Base-by-base conservation (phyloP, 306 rosid species). In the Fragaria nilgerrensis region DNA sequence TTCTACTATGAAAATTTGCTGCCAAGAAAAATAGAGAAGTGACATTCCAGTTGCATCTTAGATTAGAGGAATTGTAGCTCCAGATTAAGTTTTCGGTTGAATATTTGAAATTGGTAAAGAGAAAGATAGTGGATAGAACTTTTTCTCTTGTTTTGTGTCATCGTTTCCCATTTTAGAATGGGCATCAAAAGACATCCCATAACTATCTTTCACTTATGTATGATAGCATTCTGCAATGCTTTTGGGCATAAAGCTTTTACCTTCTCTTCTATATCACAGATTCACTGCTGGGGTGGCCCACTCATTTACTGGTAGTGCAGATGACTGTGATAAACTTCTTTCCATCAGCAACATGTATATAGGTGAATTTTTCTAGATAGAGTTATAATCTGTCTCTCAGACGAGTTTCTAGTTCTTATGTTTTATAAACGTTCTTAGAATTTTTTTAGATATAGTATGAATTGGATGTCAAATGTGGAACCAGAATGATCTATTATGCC, bases 221-320 rank as follows among this genome's bases (percentile, higher is more conserved):
- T 70, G 43, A 49, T 68, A 71, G 65, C 16, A 52, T 73, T 44
- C 37, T 80, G 63, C 67, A 74, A 55, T 74, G 70, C 65, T 58
- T 77, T 58, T 71, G 56, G 61, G 43, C 76, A 34, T 52, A 55
- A 77, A 73, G 25, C 19, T 49, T 32, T 67, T 72, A 3, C 32
- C 72, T 22, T 59, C 78, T 77, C 62, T 78, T 65, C 62, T 83
- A 16, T 71, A 70, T 44, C 75, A 55, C 91, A 92, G 97, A 86
- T 92, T 95, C 77, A 81, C 78, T 71, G 91, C 79, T 50, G 97
- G 97, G 80, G 97, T 95, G 59, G 70, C 94, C 76, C 98, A 95
- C 86, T 92, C 98, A 76, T 95, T 95, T 90, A 90, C 98, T 22
- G 98, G 84, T 72, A 83, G 89, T 76, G 83, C 83, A 50, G 98